phyloP scores from a whole-genome alignment of 2,329 filamentous ascomycete genomes.

The Fusarium graminum region DNA sequence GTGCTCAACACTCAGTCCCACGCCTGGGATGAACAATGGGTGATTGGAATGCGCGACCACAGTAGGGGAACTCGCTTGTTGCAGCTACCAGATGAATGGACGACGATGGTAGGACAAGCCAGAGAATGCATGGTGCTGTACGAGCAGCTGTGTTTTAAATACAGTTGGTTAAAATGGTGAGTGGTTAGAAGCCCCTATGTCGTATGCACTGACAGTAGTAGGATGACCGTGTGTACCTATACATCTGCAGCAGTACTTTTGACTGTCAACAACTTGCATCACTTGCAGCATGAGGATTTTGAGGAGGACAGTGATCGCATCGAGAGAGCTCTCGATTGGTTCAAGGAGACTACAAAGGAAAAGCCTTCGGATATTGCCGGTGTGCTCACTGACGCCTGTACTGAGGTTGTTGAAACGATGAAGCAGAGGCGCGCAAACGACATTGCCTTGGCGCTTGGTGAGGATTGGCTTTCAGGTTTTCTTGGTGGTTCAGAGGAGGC shows the following conservation, averaged over 20 bases:
- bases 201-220: background rate
- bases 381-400: background rate
- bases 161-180: slow-evolving; percentile 10
- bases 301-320: background rate
- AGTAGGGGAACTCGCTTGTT: background rate
- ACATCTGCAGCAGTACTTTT: slow-evolving; percentile 9
- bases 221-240: slow-evolving; percentile 17
- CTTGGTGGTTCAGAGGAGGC: background rate
- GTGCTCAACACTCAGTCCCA: slow-evolving; percentile 7
- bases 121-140: slow-evolving; percentile 15
- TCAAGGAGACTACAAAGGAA: background rate
- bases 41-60: background rate
- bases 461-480: background rate
- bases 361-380: background rate
- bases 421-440: background rate
- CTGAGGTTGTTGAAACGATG: background rate
- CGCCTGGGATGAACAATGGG: slow-evolving; percentile 14
- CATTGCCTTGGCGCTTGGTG: background rate
- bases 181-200: accelerated
- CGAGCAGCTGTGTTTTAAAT: background rate
- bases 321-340: slow-evolving; percentile 4
- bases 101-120: background rate
- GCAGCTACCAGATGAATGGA: slow-evolving; percentile 12
- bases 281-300: background rate
- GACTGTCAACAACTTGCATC: slow-evolving; percentile 3